Percentiles rank a stretch among this genome's conserved stretches.
Conservation (phyloP, 2,329 filamentous ascomycete genomes). For the Penicillium thymicola region DNA sequence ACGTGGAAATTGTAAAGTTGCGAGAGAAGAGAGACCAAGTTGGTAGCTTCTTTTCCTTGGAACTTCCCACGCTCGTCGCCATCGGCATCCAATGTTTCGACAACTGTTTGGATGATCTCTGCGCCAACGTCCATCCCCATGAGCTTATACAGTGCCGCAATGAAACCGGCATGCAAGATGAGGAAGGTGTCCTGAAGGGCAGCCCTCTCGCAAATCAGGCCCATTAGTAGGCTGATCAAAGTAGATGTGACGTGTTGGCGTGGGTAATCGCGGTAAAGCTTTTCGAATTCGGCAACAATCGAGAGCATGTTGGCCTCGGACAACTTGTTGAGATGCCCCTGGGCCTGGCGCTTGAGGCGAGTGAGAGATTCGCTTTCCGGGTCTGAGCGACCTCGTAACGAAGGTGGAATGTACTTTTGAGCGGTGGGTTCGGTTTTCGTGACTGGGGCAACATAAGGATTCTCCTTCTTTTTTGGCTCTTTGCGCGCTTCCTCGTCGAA, state of each 20-base stretch:
- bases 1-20: constrained; percentile 92
- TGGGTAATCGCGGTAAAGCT: constrained; percentile 76
- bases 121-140: constrained; percentile 88
- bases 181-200: constrained; percentile 82
- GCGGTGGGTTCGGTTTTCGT: constrained; percentile 43
- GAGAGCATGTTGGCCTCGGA: constrained; percentile 87
- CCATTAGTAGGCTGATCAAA: constrained; percentile 72
- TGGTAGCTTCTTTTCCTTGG: constrained; percentile 62
- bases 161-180: constrained; percentile 84
- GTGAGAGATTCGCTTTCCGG: constrained; percentile 65
- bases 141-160: constrained; percentile 81
- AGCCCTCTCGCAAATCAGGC: constrained; percentile 75
- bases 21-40: constrained; percentile 77
- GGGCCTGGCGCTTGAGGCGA: constrained; percentile 72
- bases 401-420: constrained; percentile 84
- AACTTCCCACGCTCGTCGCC: constrained; percentile 50
- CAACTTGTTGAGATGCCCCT: constrained; percentile 87
- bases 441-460: constrained; percentile 80
- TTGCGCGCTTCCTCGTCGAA: constrained; percentile 42
- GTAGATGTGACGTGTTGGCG: constrained; percentile 84
- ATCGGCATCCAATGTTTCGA: constrained; percentile 68
- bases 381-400: constrained; percentile 62
- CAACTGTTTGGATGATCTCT: constrained; percentile 73
- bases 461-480: constrained; percentile 61
- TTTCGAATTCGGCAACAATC: constrained; percentile 77